phyloP scores from a whole-genome alignment of 106 monocot species.

The Acanthochlamys bracteata region DNA sequence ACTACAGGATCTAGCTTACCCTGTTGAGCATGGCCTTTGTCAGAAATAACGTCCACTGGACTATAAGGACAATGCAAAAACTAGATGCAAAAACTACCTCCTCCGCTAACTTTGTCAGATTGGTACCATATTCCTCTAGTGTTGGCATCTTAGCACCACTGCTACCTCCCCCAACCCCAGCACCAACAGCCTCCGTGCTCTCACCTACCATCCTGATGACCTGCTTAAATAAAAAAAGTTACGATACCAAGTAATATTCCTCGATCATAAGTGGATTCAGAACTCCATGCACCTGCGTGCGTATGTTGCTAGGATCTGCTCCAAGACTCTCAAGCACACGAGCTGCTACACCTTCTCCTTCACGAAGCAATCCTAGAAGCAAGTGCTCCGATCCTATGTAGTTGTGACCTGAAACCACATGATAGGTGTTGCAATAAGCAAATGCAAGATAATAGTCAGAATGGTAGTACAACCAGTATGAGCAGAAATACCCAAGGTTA shows the following conservation, averaged over 20 bases:
- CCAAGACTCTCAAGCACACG: slow-evolving; percentile 41
- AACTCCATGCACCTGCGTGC: slow-evolving; percentile 21
- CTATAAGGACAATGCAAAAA: not conserved
- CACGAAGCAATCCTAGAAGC: slow-evolving; percentile 36
- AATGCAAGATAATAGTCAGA: not conserved
- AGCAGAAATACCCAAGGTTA: too few species aligned
- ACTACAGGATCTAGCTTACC: slow-evolving; percentile 49
- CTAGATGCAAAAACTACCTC: slow-evolving; percentile 19
- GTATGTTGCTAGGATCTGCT: slow-evolving; percentile 42
- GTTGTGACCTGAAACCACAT: slow-evolving; percentile 34
- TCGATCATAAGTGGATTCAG: not conserved
- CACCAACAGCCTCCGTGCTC: slow-evolving; percentile 46
- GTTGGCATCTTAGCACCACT: slow-evolving; percentile 42
- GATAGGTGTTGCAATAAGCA: not conserved
- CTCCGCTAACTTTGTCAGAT: slow-evolving; percentile 41
- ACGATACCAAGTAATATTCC: not conserved
- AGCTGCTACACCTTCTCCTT: slow-evolving; percentile 46
- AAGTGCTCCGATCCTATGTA: slow-evolving; percentile 46
- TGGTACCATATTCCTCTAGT: slow-evolving; percentile 48
- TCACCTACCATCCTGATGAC: slow-evolving; percentile 50
- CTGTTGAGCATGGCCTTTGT: slow-evolving; percentile 6
- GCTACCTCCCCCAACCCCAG: slow-evolving; percentile 41
- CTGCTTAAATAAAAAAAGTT: slow-evolving; percentile 9
- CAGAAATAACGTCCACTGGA: not conserved
- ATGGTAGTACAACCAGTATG: too few species aligned